phyloP scores from a whole-genome alignment of 768 basidiomycete species.

The Suillus paluster region DNA sequence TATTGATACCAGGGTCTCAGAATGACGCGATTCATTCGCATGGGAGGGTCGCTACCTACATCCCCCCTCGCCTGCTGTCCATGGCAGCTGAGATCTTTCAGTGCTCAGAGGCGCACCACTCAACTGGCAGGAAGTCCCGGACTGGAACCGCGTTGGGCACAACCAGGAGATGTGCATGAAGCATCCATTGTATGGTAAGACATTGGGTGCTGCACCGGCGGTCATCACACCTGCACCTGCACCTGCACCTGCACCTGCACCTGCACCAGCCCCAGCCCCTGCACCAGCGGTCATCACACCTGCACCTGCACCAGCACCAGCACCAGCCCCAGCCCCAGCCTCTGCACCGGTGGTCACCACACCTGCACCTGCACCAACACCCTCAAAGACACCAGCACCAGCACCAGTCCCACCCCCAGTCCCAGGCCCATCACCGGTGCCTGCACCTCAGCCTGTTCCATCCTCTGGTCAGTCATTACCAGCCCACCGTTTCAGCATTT shows the following conservation, averaged over 20 bases:
- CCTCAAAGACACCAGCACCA: too few relatives aligned
- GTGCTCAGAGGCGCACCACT: background rate
- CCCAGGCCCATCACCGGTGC: too few relatives aligned
- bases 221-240: background rate
- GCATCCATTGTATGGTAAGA: background rate
- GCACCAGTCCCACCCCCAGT: too few relatives aligned
- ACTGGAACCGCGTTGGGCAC: background rate
- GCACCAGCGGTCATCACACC: too few relatives aligned
- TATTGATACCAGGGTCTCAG: too few relatives aligned
- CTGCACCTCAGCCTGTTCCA: too few relatives aligned
- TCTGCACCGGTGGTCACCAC: background rate
- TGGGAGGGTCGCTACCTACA: background rate
- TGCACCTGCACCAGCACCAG: background rate
- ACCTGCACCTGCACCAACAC: background rate
- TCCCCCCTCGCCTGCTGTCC: background rate
- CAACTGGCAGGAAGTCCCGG: background rate
- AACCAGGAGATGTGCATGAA: background rate
- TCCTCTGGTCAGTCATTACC: too few relatives aligned
- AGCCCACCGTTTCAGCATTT: too few relatives aligned
- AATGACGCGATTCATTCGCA: background rate
- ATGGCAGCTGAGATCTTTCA: constrained; percentile 1
- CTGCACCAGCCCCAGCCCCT: background rate
- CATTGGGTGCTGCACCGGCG: background rate
- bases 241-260: background rate
- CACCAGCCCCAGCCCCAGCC: background rate